Evolutionary conservation across 768 basidiomycete genomes (phyloP).

Genomic region (Boletus insuetus): DNA sequence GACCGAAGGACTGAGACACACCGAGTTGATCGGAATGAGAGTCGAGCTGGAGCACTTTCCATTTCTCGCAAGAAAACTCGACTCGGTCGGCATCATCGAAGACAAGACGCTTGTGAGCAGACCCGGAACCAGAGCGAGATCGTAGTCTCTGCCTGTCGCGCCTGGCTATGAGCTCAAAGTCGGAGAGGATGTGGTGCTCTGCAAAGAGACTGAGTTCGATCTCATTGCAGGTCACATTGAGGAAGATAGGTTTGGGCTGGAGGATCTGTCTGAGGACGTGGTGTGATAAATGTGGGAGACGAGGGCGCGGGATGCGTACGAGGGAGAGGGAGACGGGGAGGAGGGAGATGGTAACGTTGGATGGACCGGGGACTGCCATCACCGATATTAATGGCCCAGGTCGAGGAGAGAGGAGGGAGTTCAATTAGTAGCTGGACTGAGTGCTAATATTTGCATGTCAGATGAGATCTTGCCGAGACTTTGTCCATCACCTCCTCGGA

Average conservation of each 20-base stretch:
- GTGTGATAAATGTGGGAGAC: conserved; percentile 55
- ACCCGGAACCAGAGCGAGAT: conserved; percentile 39
- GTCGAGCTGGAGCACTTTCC: conserved; percentile 81
- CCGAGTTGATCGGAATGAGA: conserved; percentile 72
- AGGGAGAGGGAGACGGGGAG: conserved; percentile 71
- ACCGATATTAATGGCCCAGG: neutral
- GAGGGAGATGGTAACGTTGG: conserved; percentile 59
- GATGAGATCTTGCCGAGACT: conserved; percentile 1
- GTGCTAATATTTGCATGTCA: conserved; percentile 15
- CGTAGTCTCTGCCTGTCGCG: conserved; percentile 51
- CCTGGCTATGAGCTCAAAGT: conserved; percentile 61
- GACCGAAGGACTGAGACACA: conserved; percentile 29
- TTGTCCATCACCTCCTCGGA: too few relatives aligned
- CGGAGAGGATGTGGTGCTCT: conserved; percentile 51
- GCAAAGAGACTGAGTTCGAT: conserved; percentile 77
- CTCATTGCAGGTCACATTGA: conserved; percentile 76
- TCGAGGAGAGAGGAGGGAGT: conserved; percentile 2
- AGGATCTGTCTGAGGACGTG: conserved; percentile 69
- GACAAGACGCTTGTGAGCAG: conserved; percentile 22
- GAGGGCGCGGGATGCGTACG: conserved; percentile 71
- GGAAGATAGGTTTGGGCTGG: conserved; percentile 61
- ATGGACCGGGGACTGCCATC: conserved; percentile 25
- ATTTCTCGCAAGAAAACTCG: conserved; percentile 69
- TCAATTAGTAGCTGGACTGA: neutral
- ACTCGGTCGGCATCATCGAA: conserved; percentile 44